Evolutionary conservation across 441 rosid species (phyloP), one percentile per base, ranked within the genome.

Genomic region (Manihot esculenta): DNA sequence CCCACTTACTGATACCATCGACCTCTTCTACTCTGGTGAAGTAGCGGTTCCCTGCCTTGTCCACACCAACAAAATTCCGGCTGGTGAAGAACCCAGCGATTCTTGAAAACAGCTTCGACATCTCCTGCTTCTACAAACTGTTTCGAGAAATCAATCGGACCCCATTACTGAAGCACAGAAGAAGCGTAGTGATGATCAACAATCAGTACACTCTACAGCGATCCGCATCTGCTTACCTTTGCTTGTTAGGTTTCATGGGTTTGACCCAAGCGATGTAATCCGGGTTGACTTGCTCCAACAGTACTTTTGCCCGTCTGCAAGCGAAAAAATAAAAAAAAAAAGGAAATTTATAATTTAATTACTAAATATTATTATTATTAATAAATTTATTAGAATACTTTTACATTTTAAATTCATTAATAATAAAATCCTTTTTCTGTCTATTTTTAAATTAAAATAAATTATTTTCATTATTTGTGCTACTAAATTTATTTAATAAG

Each of bases 11-110:
- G 74, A 88, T 69, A 64, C 98, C 96, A 76, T 92, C 97, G 56
- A 90, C 83, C 92, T 85, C 88, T 80, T 92, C 96, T 41, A 56
- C 78, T 78, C 91, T 80, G 69, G 97, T 64, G 81, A 92, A 92
- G 74, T 94, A 94, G n/a, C 86, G 87, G 74, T 90, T 92, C 67
- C 99, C 97, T 12, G 87, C 81, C 77, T 87, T 84, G 81, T 92
- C 99, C 56, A 72, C 69, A 58, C 99, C 98, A 38, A 72, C 82
- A 20, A 77, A 71, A 58, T 73, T 80, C 58, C 85, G 87, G 80
- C 74, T 81, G 61, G 76, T 82, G 80, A 92, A 89, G 67, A 81
- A 81, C 76, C 92, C 94, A 38, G 87, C 78, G 57, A 94, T 72
- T 76, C 86, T 86, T 23, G 89, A 77, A 72, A 92, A 85, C 45